A percentile compares a stretch with the other conserved stretches of the same genome.
These are phyloP conservation scores for Udeniomyces megalosporus DNA, from an alignment of 768 basidiomycete genomes.

Conservation along the genomic window DNA sequence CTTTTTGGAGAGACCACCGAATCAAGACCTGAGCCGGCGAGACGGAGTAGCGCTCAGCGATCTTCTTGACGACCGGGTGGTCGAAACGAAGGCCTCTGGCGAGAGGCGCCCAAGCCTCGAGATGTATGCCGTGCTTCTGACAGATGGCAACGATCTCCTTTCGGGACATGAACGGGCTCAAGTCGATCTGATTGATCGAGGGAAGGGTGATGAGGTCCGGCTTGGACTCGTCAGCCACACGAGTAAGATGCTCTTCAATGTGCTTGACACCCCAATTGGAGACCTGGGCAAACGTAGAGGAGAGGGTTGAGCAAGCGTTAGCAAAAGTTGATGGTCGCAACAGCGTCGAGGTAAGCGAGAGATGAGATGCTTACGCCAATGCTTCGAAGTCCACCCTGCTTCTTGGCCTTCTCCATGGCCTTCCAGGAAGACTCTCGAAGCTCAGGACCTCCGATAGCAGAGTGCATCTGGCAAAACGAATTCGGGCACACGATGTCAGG, in stretches of 20 bases:
- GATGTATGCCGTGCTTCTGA: slow-evolving; percentile 40
- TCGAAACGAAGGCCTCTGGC: slow-evolving; percentile 50
- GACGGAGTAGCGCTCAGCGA: slow-evolving; percentile 39
- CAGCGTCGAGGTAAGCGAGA: neutral
- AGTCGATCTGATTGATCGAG: slow-evolving; percentile 43
- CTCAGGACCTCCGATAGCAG: slow-evolving; percentile 45
- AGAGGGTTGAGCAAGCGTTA: neutral
- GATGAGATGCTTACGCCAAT: slow-evolving; percentile 41
- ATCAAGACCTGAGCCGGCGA: slow-evolving; percentile 49
- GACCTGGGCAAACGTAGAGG: slow-evolving; percentile 17
- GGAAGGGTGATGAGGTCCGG: slow-evolving; percentile 31
- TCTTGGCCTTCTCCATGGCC: slow-evolving; percentile 48
- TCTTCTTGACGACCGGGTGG: slow-evolving; percentile 38
- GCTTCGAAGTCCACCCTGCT: slow-evolving; percentile 42
- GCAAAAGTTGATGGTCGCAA: too few relatives aligned
- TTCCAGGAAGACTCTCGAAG: slow-evolving; percentile 48
- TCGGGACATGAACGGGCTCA: slow-evolving; percentile 54
- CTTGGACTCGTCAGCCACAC: slow-evolving; percentile 33
- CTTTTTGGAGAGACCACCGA: slow-evolving; percentile 72
- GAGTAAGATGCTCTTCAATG: slow-evolving; percentile 36
- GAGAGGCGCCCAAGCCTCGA: slow-evolving; percentile 59
- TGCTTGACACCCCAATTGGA: slow-evolving; percentile 39
- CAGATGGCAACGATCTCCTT: slow-evolving; percentile 47
- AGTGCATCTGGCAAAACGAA: slow-evolving; percentile 24
- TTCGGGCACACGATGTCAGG: too few relatives aligned